Percentiles rank a stretch among this genome's conserved stretches.
Evolutionary conservation across 768 basidiomycete species (phyloP).

Genomic region (Gloeostereum incarnatum): DNA sequence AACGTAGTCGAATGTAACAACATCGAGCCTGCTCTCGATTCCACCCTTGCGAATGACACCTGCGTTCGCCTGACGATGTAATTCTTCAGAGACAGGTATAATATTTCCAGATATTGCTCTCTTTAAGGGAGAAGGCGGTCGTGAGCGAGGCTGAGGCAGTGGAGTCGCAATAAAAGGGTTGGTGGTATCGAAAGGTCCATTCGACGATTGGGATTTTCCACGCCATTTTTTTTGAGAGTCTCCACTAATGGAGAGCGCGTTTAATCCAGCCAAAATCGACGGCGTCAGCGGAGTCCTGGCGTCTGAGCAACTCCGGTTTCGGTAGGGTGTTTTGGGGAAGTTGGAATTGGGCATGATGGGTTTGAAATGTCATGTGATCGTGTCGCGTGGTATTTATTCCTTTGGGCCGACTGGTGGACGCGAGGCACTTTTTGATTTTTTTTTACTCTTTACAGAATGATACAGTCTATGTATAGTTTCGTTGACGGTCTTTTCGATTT

Average conservation of each 20-base stretch:
- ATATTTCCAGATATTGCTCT: slow-evolving; percentile 32
- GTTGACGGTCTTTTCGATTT: slow-evolving; percentile 94
- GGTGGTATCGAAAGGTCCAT: slow-evolving; percentile 34
- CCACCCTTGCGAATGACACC: slow-evolving; percentile 75
- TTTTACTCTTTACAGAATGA: slow-evolving; percentile 25
- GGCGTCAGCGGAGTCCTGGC: slow-evolving; percentile 42
- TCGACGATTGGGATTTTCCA: slow-evolving; percentile 20
- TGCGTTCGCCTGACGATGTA: slow-evolving; percentile 51
- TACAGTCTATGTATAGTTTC: slow-evolving; percentile 95
- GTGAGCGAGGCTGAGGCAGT: slow-evolving; percentile 20
- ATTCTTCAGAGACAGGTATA: slow-evolving; percentile 40
- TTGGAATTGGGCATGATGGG: not conserved
- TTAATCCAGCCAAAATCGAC: slow-evolving; percentile 30
- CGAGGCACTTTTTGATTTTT: not conserved
- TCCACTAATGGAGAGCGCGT: slow-evolving; percentile 29
- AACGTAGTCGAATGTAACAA: slow-evolving; percentile 69
- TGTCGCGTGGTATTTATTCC: too few species aligned
- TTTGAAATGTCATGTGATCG: slow-evolving; percentile 1
- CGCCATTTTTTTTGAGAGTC: slow-evolving; percentile 19
- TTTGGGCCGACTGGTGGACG: too few species aligned
- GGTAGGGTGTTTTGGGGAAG: slow-evolving; percentile 36
- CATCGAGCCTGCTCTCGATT: slow-evolving; percentile 67
- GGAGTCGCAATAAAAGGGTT: slow-evolving; percentile 53
- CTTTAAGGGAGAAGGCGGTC: slow-evolving; percentile 60
- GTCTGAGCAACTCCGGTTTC: slow-evolving; percentile 36